Conservation (phyloP, 2,329 filamentous ascomycete species). For the Ambrosiella xylebori region DNA sequence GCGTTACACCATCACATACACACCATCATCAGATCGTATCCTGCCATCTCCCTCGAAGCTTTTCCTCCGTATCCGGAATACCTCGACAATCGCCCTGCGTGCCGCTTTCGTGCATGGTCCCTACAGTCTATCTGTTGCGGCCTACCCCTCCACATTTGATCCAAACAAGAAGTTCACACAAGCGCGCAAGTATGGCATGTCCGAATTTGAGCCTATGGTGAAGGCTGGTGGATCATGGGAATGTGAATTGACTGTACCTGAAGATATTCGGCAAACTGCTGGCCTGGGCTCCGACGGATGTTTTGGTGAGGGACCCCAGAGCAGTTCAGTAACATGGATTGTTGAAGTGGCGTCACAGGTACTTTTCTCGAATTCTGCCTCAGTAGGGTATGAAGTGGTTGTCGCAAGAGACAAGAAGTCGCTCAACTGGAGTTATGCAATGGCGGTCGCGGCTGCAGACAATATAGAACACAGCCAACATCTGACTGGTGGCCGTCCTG, state of each 20-base stretch:
- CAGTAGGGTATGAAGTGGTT: constrained; percentile 74
- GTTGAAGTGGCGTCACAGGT: constrained; percentile 86
- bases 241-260: constrained; percentile 63
- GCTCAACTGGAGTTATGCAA: constrained; percentile 42
- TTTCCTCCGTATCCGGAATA: constrained; percentile 80
- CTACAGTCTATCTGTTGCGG: constrained; percentile 75
- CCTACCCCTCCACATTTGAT: constrained; percentile 69
- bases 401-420: constrained; percentile 76
- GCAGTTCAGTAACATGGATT: constrained; percentile 59
- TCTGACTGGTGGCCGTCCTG: background rate
- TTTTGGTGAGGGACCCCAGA: constrained; percentile 28
- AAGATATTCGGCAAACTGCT: constrained; percentile 53
- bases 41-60: constrained; percentile 68
- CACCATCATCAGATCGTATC: constrained; percentile 73
- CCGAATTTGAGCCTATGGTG: constrained; percentile 89
- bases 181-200: constrained; percentile 53
- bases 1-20: constrained; percentile 84
- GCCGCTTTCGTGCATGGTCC: constrained; percentile 94
- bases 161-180: constrained; percentile 63
- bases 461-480: background rate
- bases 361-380: constrained; percentile 77
- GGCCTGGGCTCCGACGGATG: constrained; percentile 27
- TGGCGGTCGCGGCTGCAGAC: constrained; percentile 25
- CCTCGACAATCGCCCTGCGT: constrained; percentile 72
- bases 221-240: constrained; percentile 85